phyloP scores from a whole-genome alignment of 2,329 filamentous ascomycete genomes.

The Fonsecaea erecta region DNA sequence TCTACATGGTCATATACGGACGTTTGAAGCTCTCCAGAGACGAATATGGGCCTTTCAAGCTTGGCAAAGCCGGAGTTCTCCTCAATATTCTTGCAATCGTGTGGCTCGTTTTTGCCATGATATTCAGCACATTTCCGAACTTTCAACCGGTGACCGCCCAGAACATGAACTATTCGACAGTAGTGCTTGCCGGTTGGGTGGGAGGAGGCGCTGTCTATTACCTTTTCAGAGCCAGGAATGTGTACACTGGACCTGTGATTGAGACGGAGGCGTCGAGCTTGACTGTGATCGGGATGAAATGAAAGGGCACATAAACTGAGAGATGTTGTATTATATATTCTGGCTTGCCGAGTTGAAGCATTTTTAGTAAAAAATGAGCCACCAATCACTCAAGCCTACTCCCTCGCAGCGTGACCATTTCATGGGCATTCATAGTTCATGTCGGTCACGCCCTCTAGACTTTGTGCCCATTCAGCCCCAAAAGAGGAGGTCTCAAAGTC shows the following conservation, averaged over 20 bases:
- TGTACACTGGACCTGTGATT: slow-evolving; percentile 55
- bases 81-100: slow-evolving; percentile 41
- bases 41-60: slow-evolving; percentile 34
- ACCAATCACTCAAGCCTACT: background rate
- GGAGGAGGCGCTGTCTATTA: slow-evolving; percentile 52
- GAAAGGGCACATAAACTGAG: background rate
- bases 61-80: slow-evolving; percentile 38
- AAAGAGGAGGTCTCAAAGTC: background rate
- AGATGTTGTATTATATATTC: too few species aligned
- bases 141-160: slow-evolving; percentile 41
- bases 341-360: too few species aligned
- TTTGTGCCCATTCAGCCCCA: background rate
- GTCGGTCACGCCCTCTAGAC: background rate
- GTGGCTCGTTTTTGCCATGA: slow-evolving; percentile 40
- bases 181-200: slow-evolving; percentile 39
- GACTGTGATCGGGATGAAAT: slow-evolving; percentile 1
- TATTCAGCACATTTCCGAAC: slow-evolving; percentile 43
- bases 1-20: slow-evolving; percentile 51
- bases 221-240: slow-evolving; percentile 50
- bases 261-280: slow-evolving; percentile 44
- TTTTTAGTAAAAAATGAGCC: too few species aligned
- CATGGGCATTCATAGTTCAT: background rate
- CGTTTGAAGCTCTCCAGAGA: slow-evolving; percentile 24
- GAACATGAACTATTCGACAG: slow-evolving; percentile 45
- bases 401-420: background rate